These are phyloP conservation scores for Pholiota conissans DNA, from an alignment of 768 basidiomycete species.

Conservation along the genomic window DNA sequence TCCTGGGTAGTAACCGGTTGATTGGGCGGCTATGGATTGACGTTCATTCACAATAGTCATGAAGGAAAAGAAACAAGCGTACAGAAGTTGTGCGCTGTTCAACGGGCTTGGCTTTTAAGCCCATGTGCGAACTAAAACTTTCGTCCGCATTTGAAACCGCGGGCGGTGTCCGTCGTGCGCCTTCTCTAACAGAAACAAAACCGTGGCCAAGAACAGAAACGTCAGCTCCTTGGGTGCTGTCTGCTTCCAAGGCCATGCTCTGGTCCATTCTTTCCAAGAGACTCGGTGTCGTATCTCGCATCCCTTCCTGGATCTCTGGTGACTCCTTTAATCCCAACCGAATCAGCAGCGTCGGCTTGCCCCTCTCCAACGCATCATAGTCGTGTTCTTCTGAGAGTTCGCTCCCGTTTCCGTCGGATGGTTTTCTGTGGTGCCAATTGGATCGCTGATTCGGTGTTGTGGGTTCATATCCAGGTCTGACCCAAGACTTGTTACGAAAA, in stretches of 20 bases:
- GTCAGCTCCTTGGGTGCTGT: not conserved
- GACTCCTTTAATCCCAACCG: slow-evolving; percentile 4
- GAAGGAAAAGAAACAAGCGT: not conserved
- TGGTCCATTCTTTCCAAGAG: not conserved
- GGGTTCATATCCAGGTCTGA: slow-evolving; percentile 16
- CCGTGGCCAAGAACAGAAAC: not conserved
- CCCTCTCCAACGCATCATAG: not conserved
- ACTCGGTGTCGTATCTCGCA: not conserved
- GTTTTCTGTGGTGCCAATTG: not conserved
- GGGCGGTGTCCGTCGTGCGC: not conserved
- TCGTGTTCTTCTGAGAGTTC: slow-evolving; percentile 9
- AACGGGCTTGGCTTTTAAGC: not conserved
- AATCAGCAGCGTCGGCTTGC: slow-evolving; percentile 1
- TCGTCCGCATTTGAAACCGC: not conserved
- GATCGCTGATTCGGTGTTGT: not conserved
- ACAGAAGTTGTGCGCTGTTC: not conserved
- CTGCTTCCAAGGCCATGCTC: not conserved
- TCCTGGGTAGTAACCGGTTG: not conserved
- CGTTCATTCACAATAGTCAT: not conserved
- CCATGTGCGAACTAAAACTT: not conserved
- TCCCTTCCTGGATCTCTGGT: not conserved
- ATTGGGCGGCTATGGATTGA: not conserved
- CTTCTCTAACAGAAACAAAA: not conserved
- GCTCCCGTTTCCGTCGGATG: slow-evolving; percentile 6
- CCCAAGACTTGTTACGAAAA: slow-evolving; percentile 18